Evolutionary conservation across 331 rosid genomes (phyloP), one percentile per base, ranked within the genome.

Genomic region (Telfairia occidentalis): DNA sequence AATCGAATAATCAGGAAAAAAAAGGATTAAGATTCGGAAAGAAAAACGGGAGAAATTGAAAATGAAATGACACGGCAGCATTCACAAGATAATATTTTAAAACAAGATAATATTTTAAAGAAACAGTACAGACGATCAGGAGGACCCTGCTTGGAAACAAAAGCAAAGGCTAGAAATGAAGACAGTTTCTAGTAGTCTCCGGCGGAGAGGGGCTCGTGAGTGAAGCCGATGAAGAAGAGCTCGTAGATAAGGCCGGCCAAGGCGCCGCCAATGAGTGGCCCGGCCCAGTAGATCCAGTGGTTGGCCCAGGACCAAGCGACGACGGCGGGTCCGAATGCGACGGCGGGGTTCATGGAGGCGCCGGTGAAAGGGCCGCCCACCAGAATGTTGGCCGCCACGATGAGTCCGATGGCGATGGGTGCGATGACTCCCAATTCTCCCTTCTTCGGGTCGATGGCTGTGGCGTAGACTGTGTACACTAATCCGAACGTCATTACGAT

Each of bases 241-340:
- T 73, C 66, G 9, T 73, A 73, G 2, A 73, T 43, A 9, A 73
- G 0, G 3, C 66, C 77, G 0, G 77, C 77, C n/a, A 73, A 35
- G 7, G 37, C 77, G 7, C 66, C 77, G 8, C 77, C 66, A 52
- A 73, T 73, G 15, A 73, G 66, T 1, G 77, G 77, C 6, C 77
- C 77, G 11, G 45, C 77, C 77, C 77, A 73, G 53, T 34, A 73
- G 49, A 73, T 38, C 77, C 77, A 73, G n/a, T 53, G 77, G 24
- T 53, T 0, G 0, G 4, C 34, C 66, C 77, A 73, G 2, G 77
- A 48, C 77, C 77, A 53, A 9, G 28, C 5, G 0, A 52, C 35
- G 21, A 73, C 28, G 32, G 77, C 66, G 4, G 66, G 77, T 13
- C 77, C 66, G 60, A 73, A 73, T 7, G 77, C 59, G 15, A 73